Base-by-base conservation (phyloP, 225 moss, liverwort and hornwort genomes). In the Physcomitrium patens region DNA sequence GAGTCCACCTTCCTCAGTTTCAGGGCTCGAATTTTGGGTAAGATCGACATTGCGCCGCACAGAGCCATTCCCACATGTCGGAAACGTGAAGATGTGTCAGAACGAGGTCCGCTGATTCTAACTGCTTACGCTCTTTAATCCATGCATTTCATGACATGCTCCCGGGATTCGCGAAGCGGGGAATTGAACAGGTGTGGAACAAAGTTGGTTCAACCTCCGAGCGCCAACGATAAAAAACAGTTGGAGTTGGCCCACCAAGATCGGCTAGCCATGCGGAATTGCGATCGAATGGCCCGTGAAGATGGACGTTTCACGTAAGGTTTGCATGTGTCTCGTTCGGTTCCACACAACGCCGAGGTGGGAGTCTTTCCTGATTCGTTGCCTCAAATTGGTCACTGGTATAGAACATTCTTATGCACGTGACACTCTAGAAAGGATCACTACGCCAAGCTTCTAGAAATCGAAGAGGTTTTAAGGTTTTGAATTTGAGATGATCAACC, bases 81-180 rank as follows among this genome's bases (percentile, higher is more conserved):
- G 78, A 78, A 78, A 82, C 74, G 65, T 41, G 70, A 69, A 70
- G 74, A 4, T 17, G 5, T 75, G 82, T 82, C 78, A 74, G 78
- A 54, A 11, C 1, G 1, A 10, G 15, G 49, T 49, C 12, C 49
- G 49, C 49, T 37, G 31, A 37, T 49, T 49, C 49, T 49, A 49
- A 49, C 49, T 49, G 13, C 49, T 49, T 15, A 17, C 28, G 73
- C 63, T 51, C 63, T 52, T 16, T 62, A 59, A 60, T 61, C 60
- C 73, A 54, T 27, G 15, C 65, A 44, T 16, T 23, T 63, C 64
- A 73, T 73, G 60, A 59, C 45, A 44, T 26, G 44, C 26, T 19
- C 16, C 42, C 82, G 70, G 78, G 70, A 78, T 78, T 82, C 70
- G n/a, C n/a, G 78, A 74, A 37, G 68, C 77, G 72, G 68, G 24